A percentile compares a stretch with the other conserved stretches of the same genome.
Evolutionary conservation across 441 rosid species (phyloP).

Genomic region (Croton setiger): DNA sequence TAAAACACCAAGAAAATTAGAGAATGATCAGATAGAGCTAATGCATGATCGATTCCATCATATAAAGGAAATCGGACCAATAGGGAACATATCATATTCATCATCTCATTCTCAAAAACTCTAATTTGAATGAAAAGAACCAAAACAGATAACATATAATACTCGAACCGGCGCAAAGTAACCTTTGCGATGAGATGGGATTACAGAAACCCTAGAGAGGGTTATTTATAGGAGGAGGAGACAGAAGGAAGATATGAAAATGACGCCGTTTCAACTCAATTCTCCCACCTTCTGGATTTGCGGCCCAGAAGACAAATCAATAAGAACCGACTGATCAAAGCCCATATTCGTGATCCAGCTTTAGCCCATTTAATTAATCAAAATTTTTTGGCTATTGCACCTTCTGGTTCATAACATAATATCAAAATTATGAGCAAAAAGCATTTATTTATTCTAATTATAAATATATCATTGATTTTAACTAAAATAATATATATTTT

Average conservation of each 20-base stretch:
- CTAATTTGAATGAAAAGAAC: neutral
- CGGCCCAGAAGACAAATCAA: neutral
- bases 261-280: neutral
- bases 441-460: too few relatives aligned
- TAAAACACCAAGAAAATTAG: neutral
- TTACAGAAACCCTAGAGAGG: neutral
- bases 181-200: neutral
- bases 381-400: neutral
- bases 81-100: conserved; percentile 26
- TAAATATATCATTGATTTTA: too few relatives aligned
- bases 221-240: neutral
- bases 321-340: neutral
- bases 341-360: neutral
- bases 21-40: conserved; percentile 51
- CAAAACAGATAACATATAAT: neutral
- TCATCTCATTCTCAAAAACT: conserved; percentile 6
- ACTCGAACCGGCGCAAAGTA: neutral
- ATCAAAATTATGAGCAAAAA: conserved; percentile 7
- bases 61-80: conserved; percentile 40
- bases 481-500: too few relatives aligned
- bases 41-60: conserved; percentile 41
- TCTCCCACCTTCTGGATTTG: neutral
- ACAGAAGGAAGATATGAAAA: neutral
- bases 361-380: neutral
- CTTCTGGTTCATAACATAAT: neutral